These are phyloP conservation scores for Dactylellina cionopaga DNA, from an alignment of 2,329 filamentous ascomycete species.

Conservation along the genomic window DNA sequence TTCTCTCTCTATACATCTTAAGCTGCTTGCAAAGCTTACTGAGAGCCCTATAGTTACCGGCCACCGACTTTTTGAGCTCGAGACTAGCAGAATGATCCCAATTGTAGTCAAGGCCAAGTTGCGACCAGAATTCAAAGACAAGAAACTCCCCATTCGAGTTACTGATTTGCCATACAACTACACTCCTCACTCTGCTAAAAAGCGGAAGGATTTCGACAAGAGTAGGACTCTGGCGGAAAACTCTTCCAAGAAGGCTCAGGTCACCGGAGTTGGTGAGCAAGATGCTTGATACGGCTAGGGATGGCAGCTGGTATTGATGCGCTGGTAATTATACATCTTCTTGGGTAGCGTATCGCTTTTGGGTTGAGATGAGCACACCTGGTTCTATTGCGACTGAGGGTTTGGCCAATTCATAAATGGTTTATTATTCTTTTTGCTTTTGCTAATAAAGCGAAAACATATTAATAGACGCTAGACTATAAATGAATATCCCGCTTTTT, in stretches of 20 bases:
- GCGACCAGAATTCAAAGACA: slow-evolving; percentile 34
- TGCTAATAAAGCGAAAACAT: not conserved
- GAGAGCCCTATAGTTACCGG: slow-evolving; percentile 63
- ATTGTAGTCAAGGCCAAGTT: slow-evolving; percentile 69
- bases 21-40: not conserved
- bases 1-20: not conserved
- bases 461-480: not conserved
- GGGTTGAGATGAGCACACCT: not conserved
- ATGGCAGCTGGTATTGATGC: not conserved
- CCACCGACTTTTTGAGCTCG: slow-evolving; percentile 70
- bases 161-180: slow-evolving; percentile 26
- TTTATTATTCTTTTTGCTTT: not conserved
- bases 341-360: too few species aligned
- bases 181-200: not conserved
- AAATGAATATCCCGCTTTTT: not conserved
- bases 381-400: too few species aligned
- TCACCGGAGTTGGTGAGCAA: slow-evolving; percentile 9
- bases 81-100: slow-evolving; percentile 75
- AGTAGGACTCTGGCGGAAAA: slow-evolving; percentile 3
- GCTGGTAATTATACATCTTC: too few species aligned
- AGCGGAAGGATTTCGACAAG: slow-evolving; percentile 17
- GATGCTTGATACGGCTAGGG: not conserved
- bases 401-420: too few species aligned
- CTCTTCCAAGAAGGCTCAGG: slow-evolving; percentile 25
- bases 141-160: slow-evolving; percentile 11